A percentile compares a stretch with the other conserved stretches of the same genome.
Conservation (phyloP, 2,329 filamentous ascomycete genomes). For the Cadophora malorum region DNA sequence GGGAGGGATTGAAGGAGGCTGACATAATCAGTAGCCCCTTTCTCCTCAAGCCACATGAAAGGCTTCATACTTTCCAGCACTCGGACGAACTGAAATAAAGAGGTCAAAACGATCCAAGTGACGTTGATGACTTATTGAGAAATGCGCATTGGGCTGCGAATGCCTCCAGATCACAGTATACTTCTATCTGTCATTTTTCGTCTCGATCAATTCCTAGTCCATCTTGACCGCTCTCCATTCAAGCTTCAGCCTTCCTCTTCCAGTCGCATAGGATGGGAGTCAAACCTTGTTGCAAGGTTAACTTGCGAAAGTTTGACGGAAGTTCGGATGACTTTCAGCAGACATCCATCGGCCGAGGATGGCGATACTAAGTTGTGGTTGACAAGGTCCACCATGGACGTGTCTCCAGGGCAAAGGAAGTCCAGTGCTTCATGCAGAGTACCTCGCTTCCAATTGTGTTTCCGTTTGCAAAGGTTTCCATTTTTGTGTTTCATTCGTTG, state of each 20-base stretch:
- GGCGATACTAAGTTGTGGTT: not conserved
- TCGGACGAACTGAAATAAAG: too few relatives aligned
- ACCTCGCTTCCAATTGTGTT: not conserved
- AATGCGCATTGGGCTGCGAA: too few relatives aligned
- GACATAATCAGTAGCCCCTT: not conserved
- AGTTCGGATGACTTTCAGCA: not conserved
- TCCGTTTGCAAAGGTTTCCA: not conserved
- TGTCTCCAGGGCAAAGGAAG: not conserved
- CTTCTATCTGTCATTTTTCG: too few relatives aligned
- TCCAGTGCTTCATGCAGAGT: not conserved
- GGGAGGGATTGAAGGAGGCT: not conserved
- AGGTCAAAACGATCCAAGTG: too few relatives aligned
- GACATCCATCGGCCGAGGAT: not conserved
- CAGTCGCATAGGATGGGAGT: not conserved
- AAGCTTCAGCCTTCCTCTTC: not conserved
- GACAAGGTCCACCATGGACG: not conserved
- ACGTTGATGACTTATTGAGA: too few relatives aligned
- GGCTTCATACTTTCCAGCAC: too few relatives aligned
- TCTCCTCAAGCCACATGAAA: too few relatives aligned
- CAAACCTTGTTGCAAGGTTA: not conserved
- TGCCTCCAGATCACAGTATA: too few relatives aligned
- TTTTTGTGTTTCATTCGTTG: too few relatives aligned
- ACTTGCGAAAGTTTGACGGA: not conserved
- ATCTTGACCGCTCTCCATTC: too few relatives aligned
- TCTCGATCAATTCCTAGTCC: not conserved